Conservation (phyloP, 2,329 filamentous ascomycete genomes). For the Aspergillus sclerotialis region DNA sequence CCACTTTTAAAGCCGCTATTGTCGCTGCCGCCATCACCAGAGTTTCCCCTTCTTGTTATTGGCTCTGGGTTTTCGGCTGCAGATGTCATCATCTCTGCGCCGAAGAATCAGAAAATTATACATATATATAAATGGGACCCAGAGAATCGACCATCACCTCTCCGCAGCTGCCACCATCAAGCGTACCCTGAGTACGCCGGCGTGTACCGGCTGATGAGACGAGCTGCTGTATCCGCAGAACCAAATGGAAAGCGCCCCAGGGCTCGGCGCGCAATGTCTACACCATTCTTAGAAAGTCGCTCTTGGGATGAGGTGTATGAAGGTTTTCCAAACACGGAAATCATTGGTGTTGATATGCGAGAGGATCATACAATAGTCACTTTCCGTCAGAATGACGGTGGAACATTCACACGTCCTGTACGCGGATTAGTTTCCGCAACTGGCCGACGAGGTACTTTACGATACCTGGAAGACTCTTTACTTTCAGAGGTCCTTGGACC, state of each 20-base stretch:
- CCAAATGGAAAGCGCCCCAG: constrained; percentile 18
- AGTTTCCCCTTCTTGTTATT: constrained; percentile 46
- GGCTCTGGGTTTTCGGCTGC: constrained; percentile 58
- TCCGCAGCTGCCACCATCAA: constrained; percentile 53
- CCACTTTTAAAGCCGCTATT: constrained; percentile 43
- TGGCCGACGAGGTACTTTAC: constrained; percentile 49
- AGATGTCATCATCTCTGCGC: constrained; percentile 52
- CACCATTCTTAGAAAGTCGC: constrained; percentile 41
- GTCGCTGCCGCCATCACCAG: constrained; percentile 17
- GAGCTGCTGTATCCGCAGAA: constrained; percentile 30
- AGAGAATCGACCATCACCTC: constrained; percentile 47
- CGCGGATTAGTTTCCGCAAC: constrained; percentile 49
- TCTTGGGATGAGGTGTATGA: constrained; percentile 48
- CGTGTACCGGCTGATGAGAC: constrained; percentile 55
- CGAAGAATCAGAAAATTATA: constrained; percentile 46
- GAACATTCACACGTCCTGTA: constrained; percentile 39
- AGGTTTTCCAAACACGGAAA: constrained; percentile 48
- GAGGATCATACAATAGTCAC: constrained; percentile 31
- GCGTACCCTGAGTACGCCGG: constrained; percentile 58
- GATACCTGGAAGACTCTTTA: constrained; percentile 44
- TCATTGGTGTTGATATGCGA: constrained; percentile 32
- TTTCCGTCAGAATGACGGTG: constrained; percentile 38
- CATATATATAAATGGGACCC: constrained; percentile 57
- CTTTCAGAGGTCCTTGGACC: constrained; percentile 40
- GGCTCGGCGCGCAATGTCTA: constrained; percentile 31